Conservation (phyloP, 2,329 filamentous ascomycete genomes). For the Botryotinia narcissicola region DNA sequence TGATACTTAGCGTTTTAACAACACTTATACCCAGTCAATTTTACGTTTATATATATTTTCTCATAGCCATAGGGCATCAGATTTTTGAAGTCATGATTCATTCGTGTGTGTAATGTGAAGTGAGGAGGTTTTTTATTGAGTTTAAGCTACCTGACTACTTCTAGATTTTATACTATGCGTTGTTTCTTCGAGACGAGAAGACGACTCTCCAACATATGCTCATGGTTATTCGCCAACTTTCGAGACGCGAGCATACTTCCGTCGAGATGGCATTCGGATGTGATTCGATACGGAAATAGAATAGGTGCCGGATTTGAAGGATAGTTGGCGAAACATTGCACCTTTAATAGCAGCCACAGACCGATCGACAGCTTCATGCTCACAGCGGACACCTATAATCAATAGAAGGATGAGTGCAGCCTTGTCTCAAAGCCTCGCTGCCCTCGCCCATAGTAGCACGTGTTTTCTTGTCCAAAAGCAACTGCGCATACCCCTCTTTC, state of each 20-base stretch:
- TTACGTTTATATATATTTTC: neutral
- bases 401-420: no score
- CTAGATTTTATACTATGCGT: neutral
- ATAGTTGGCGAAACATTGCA: no score
- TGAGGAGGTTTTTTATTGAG: neutral
- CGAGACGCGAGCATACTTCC: no score
- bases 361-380: no score
- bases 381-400: no score
- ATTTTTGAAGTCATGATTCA: neutral
- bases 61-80: neutral
- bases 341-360: no score
- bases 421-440: no score
- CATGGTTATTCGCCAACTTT: no score
- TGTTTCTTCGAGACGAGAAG: neutral
- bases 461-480: no score
- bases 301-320: no score
- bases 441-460: no score
- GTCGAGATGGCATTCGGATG: neutral
- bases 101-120: neutral
- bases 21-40: constrained; percentile 10
- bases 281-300: neutral
- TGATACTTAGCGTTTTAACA: constrained; percentile 6
- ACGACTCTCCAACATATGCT: neutral
- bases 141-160: neutral
- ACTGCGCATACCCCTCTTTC: no score